Evolutionary conservation across 768 basidiomycete genomes (phyloP), one percentile per base, ranked within the genome.

Genomic region (Phylloporus scabripes): DNA sequence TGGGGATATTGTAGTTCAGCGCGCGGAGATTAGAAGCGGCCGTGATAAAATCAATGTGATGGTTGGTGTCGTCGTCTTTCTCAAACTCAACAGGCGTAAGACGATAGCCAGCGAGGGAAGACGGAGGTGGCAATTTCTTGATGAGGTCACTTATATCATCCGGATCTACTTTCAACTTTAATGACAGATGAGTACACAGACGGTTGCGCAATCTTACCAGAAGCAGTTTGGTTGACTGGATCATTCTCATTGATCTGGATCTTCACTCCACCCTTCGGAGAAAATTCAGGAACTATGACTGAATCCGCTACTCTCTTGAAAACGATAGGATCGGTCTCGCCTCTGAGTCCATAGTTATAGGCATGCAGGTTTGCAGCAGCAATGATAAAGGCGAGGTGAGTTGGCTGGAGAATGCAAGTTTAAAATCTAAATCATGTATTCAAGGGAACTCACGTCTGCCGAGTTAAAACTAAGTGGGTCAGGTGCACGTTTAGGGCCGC

Each of bases 1-100:
- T 72, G 42, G 79, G 77, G 61, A 99, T 98, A 51, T 74, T 85
- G 71, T 99, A 99, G 72, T 98, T 98, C 72, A 82, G 79, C 6
- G 96, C 96, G 31, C 96, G 89, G 46, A 97, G 77, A 73, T 99
- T 98, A 43, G 92, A 96, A 7, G 95, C 90, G 7, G 96, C 89
- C 31, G 94, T 97, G 70, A 99, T 95, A 71, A 98, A 97, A 71
- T 95, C 96, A 64, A 99, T 97, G 70, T 99, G 96, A 70, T 89
- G 82, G 70, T 99, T 99, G 44, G 87, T 80, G 64, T 99, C 96
- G 60, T 98, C 95, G 62, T 99, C 96, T 72, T 99, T 99, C 76
- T 99, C 96, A 57, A 99, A 99, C 61, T 96, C 93, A 43, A 94
- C 95, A 3, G 95, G 91, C 45, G 75, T 87, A 42, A 99, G 79